Base-by-base conservation (phyloP, 106 monocot species). In the Phalaenopsis aphrodite region DNA sequence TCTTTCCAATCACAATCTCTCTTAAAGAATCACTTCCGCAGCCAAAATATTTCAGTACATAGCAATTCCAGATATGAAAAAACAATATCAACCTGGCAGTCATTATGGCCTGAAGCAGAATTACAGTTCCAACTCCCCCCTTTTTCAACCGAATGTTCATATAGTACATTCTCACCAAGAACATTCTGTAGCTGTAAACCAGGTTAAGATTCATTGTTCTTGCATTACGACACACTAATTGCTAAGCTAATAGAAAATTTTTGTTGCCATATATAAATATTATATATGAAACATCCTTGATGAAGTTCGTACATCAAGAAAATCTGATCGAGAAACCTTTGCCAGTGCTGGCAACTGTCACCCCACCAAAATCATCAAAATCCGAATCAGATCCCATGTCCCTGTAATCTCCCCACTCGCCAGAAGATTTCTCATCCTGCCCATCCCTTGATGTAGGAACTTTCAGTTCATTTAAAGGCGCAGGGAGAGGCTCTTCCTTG, bases 401-500 rank as follows among this genome's bases (percentile, higher is more conserved):
- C 75, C 58, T 83, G 45, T 58, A 79, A 56, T 76, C 83, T 69
- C 46, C 47, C 88, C 93, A 96, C 24, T 83, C 91, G 61, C 80
- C 90, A 5, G 55, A 72, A 15, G 82, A 84, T 55, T 83, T 85
- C 76, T 88, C 90, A 24, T 92, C 94, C 38, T 81, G 72, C n/a
- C 79, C 91, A 46, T 74, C 88, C 78, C 78, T 86, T 46, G 71
- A 76, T 0, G 52, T 19, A 23, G 92, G 94, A 85, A 99, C 82
- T 49, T 42, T 92, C 81, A 94, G 79, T 19, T 94, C 89, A 69
- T 79, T 83, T 39, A 88, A 23, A 61, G 85, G 80, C 12, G 78
- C 84, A 1, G 90, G 94, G 10, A 89, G 65, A 24, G 98, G 92
- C 49, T 88, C 92, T 79, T 94, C 91, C 5, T 5, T 38, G 75